Base-by-base conservation (phyloP, 2,329 filamentous ascomycete species). In the Xylariaceae sp. region DNA sequence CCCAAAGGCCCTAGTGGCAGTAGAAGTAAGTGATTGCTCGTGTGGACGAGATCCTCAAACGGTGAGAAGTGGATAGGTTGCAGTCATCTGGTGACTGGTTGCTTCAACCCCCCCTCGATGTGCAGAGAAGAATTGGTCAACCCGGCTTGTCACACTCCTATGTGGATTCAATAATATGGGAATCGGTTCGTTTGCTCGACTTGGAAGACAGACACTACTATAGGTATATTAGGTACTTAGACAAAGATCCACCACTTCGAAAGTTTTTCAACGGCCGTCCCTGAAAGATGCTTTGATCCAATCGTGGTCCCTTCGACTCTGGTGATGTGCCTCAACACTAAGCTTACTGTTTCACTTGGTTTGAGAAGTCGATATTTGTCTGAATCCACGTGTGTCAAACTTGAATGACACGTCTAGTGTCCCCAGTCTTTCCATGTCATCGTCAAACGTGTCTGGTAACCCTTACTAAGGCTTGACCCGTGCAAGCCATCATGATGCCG, bases 1-100 rank as follows among this genome's bases (percentile, higher is more conserved):
- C 80, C 82, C 58, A 84, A 82, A 74, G 80, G 81, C 2, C 80
- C 82, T n/a, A 79, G 78, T 63, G 77, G 74, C 54, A 76, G 74
- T 60, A 74, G 78, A 72, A 76, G 74, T 72, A 75, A 71, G 64
- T 74, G 69, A 74, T 59, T 57, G 13, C 53, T 55, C 56, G 39
- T 53, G 23, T 53, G 51, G 56, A 51, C 51, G 50, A 35, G n/a
- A 58, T 44, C 42, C 35, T 37, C 17, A 39, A 35, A 52, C 48
- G 52, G 51, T 58, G 49, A 60, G 34, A 58, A 53, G 11, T 37
- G 34, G 52, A 53, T 55, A 57, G 51, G 35, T 49, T 48, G 34
- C 23, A n/a, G 18, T 10, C 48, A 42, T 54, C 47, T 53, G 18
- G 44, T 53, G 42, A 53, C 45, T 37, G 50, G 15, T 17, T 55